Evolutionary conservation across 352 stramenopile species (phyloP).

Genomic region (Phytophthora palmivora): DNA sequence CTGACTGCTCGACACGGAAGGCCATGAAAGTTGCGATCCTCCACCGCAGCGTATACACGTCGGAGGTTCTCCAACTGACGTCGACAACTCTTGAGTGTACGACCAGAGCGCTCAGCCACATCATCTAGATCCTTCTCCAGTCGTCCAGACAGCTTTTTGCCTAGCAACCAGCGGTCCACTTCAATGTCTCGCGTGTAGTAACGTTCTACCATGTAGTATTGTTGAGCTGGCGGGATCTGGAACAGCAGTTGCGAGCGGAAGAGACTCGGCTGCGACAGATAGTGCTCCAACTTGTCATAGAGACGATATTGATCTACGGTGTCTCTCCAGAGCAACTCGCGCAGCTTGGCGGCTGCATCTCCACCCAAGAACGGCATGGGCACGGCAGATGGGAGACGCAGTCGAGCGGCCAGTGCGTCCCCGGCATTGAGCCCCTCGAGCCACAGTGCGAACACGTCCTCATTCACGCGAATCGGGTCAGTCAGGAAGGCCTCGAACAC

Average conservation of each 20-base stretch:
- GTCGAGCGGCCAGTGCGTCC: conserved; percentile 57
- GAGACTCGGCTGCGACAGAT: conserved; percentile 79
- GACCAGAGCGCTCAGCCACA: conserved; percentile 71
- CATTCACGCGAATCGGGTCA: conserved; percentile 79
- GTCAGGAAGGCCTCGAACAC: conserved; percentile 87
- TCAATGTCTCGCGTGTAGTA: conserved; percentile 82
- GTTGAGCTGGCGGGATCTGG: conserved; percentile 78
- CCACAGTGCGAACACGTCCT: conserved; percentile 83
- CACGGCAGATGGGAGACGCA: conserved; percentile 47
- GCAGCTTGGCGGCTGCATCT: conserved; percentile 54
- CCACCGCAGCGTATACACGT: conserved; percentile 73
- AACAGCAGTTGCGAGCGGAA: conserved; percentile 84
- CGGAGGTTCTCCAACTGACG: conserved; percentile 84
- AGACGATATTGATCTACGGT: conserved; percentile 87
- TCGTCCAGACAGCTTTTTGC: conserved; percentile 83
- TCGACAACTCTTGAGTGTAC: conserved; percentile 79
- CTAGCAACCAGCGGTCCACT: conserved; percentile 77
- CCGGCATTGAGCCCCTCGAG: conserved; percentile 74
- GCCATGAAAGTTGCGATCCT: conserved; percentile 85
- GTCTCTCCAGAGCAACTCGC: conserved; percentile 79
- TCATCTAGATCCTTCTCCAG: conserved; percentile 89
- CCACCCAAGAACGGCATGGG: conserved; percentile 59
- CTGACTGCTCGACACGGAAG: conserved; percentile 49
- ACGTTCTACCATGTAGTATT: conserved; percentile 84
- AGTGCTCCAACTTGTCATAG: conserved; percentile 87